Evolutionary conservation across 495 filamentous ascomycete genomes (phyloP).

Genomic region (Ascodesmis nigricans): DNA sequence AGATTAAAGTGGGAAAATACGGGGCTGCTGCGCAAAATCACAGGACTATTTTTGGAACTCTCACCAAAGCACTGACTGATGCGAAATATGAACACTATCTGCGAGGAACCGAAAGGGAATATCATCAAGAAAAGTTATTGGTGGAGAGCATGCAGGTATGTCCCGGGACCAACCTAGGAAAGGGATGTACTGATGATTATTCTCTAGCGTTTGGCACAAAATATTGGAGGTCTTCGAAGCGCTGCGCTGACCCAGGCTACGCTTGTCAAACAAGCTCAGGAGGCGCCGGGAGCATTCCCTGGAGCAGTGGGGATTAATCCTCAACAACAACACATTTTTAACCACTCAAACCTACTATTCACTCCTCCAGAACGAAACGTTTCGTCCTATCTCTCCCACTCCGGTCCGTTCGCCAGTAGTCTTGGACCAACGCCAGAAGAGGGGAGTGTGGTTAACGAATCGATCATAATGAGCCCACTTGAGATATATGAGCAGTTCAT

Average conservation of each 20-base stretch:
- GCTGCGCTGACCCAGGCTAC: slow-evolving; percentile 76
- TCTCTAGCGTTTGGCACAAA: slow-evolving; percentile 46
- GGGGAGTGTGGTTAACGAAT: background rate
- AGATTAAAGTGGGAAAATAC: slow-evolving; percentile 41
- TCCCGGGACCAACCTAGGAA: no score
- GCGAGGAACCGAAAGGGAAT: slow-evolving; percentile 60
- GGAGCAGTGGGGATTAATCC: background rate
- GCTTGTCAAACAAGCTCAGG: slow-evolving; percentile 29
- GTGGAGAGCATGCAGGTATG: slow-evolving; percentile 56
- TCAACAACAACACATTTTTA: background rate
- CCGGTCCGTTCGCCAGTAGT: slow-evolving; percentile 18
- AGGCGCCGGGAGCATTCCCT: background rate
- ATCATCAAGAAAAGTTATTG: slow-evolving; percentile 54
- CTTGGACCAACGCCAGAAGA: slow-evolving; percentile 10
- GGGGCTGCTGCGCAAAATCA: slow-evolving; percentile 43
- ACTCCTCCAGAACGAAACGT: slow-evolving; percentile 14
- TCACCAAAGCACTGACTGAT: slow-evolving; percentile 65
- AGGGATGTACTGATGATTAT: background rate
- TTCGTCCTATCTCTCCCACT: slow-evolving; percentile 21
- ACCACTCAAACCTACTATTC: slow-evolving; percentile 7
- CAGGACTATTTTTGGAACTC: slow-evolving; percentile 41
- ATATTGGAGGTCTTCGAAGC: slow-evolving; percentile 74
- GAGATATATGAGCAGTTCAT: slow-evolving; percentile 85
- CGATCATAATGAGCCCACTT: slow-evolving; percentile 28
- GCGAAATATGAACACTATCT: slow-evolving; percentile 81